A percentile compares a stretch with the other conserved stretches of the same genome.
These are phyloP conservation scores for Coniochaeta sp. DNA, from an alignment of 2,329 filamentous ascomycete genomes.

Conservation along the genomic window DNA sequence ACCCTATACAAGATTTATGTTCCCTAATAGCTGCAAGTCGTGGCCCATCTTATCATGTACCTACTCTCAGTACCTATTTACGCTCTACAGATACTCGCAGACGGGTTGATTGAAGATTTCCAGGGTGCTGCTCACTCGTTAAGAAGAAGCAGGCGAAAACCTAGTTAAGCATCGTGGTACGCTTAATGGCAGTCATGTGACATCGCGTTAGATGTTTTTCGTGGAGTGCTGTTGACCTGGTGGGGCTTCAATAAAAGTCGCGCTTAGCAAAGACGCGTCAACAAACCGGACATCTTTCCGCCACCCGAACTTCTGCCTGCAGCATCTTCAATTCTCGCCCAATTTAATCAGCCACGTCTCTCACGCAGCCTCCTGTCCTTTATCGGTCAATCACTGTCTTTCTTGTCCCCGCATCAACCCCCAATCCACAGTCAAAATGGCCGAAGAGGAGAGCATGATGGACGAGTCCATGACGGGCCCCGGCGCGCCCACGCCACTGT, in stretches of 20 bases:
- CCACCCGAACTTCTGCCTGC: not conserved
- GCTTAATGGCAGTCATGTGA: too few species aligned
- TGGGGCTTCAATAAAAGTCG: not conserved
- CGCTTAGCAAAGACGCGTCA: not conserved
- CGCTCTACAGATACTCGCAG: too few species aligned
- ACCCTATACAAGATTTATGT: too few species aligned
- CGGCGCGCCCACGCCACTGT: slow-evolving; percentile 86
- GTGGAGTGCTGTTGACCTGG: not conserved
- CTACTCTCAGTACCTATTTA: too few species aligned
- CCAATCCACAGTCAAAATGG: not conserved
- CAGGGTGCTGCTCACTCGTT: too few species aligned
- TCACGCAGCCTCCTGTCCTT: not conserved
- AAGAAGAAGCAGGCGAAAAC: too few species aligned
- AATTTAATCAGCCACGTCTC: not conserved
- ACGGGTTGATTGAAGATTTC: too few species aligned
- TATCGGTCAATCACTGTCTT: not conserved
- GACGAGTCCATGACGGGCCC: slow-evolving; percentile 76
- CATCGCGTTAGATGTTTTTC: not conserved
- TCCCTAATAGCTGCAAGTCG: too few species aligned
- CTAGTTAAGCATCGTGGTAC: too few species aligned
- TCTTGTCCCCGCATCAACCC: not conserved
- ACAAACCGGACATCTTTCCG: not conserved
- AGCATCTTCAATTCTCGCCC: not conserved
- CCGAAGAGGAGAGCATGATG: slow-evolving; percentile 13
- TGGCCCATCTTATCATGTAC: too few species aligned